These are phyloP conservation scores for Rosa chinensis DNA, from an alignment of 306 rosid genomes.

Conservation along the genomic window DNA sequence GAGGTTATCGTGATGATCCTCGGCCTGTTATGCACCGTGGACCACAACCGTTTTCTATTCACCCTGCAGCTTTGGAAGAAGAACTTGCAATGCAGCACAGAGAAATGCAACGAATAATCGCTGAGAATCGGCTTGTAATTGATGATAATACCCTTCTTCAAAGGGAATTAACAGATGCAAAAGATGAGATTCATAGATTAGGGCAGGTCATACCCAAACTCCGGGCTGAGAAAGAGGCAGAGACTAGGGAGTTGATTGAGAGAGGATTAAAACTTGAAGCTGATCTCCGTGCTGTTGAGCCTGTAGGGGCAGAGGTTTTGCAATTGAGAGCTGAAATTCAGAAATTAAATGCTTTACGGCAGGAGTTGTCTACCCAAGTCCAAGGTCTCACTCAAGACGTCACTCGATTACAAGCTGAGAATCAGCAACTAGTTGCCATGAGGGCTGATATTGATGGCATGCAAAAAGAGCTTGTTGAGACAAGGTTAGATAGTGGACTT, in stretches of 20 bases:
- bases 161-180: constrained; percentile 42
- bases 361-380: constrained; percentile 42
- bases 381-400: constrained; percentile 46
- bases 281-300: constrained; percentile 47
- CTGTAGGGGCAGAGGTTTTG: constrained; percentile 40
- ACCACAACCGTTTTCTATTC: constrained; percentile 30
- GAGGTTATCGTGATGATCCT: constrained; percentile 36
- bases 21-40: constrained; percentile 29
- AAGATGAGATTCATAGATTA: constrained; percentile 46
- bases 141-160: constrained; percentile 50
- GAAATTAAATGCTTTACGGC: constrained; percentile 37
- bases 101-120: constrained; percentile 38
- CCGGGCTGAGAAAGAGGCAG: constrained; percentile 37
- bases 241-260: constrained; percentile 34
- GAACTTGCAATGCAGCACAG: constrained; percentile 46
- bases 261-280: constrained; percentile 46
- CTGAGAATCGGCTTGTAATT: constrained; percentile 41
- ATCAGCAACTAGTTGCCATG: constrained; percentile 42
- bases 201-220: constrained; percentile 37
- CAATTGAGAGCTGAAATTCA: constrained; percentile 45
- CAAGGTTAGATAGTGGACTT: constrained; percentile 41
- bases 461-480: constrained; percentile 44
- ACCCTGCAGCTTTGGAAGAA: constrained; percentile 48
- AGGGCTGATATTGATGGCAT: constrained; percentile 40
- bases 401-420: constrained; percentile 40